Percentiles rank a stretch among this genome's conserved stretches.
phyloP scores from a whole-genome alignment of 441 rosid species.

The Pelargonium australe region DNA sequence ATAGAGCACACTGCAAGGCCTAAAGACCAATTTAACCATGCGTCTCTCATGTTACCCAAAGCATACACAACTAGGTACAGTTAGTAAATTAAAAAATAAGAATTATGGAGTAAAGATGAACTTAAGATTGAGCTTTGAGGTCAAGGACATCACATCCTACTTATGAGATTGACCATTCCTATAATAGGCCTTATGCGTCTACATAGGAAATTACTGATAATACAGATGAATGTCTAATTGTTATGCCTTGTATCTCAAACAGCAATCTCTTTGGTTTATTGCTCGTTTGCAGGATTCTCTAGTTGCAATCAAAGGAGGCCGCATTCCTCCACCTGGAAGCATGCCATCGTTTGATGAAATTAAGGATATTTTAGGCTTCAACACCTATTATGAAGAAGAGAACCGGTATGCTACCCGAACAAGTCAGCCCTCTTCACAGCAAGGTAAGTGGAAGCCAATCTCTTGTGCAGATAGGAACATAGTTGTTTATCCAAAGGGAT shows the following conservation, averaged over 20 bases:
- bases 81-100: background rate
- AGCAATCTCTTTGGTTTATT: background rate
- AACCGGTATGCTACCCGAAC: slow-evolving; percentile 45
- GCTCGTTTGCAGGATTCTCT: slow-evolving; percentile 56
- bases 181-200: background rate
- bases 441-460: slow-evolving; percentile 42
- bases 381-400: slow-evolving; percentile 70
- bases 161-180: background rate
- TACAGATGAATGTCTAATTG: background rate
- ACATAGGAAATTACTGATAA: background rate
- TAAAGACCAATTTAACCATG: background rate
- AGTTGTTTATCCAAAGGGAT: background rate
- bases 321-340: slow-evolving; percentile 89
- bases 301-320: slow-evolving; percentile 72
- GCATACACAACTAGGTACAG: background rate
- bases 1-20: background rate
- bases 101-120: background rate
- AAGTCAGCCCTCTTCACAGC: slow-evolving; percentile 34
- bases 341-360: slow-evolving; percentile 80
- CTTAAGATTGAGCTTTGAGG: background rate
- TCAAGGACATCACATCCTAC: background rate
- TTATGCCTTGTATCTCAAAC: background rate
- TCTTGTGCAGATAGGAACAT: slow-evolving; percentile 1
- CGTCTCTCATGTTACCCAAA: background rate
- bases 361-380: slow-evolving; percentile 65